phyloP scores from a whole-genome alignment of 83 land plant genomes.

The Thuja plicata region DNA sequence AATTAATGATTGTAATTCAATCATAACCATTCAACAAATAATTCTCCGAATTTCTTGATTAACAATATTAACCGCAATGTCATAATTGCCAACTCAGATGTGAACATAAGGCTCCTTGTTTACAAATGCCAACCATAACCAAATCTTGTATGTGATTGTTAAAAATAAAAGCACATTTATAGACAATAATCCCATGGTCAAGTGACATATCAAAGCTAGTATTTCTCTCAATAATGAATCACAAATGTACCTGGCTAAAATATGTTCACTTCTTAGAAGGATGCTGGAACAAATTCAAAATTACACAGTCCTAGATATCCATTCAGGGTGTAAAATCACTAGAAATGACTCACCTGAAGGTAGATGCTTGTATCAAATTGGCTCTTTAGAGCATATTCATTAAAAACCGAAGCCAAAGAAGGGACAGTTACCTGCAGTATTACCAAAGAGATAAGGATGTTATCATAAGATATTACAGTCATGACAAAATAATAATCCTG shows the following conservation, averaged over 20 bases:
- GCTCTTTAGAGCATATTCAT: slow-evolving; percentile 94
- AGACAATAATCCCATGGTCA: not conserved
- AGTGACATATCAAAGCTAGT: not conserved
- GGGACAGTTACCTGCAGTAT: slow-evolving; percentile 85
- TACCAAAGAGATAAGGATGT: not conserved
- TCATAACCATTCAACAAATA: not conserved
- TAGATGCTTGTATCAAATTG: slow-evolving; percentile 98
- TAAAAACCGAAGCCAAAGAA: slow-evolving; percentile 94
- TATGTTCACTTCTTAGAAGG: not conserved
- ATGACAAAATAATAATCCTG: not conserved
- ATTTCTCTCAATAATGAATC: not conserved
- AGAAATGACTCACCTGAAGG: slow-evolving; percentile 69
- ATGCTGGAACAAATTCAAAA: not conserved
- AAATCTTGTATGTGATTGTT: not conserved
- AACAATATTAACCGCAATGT: not conserved
- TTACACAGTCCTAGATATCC: not conserved
- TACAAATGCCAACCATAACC: not conserved
- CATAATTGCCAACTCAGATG: not conserved
- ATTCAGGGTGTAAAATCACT: not conserved
- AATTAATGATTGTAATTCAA: too few species aligned
- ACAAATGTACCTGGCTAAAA: not conserved
- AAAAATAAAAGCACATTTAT: not conserved
- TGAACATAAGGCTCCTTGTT: not conserved
- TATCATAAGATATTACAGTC: not conserved
- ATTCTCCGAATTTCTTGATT: not conserved